These are phyloP conservation scores for Domatiomyces catenatus DNA, from an alignment of 2,329 filamentous ascomycete genomes.

Conservation along the genomic window DNA sequence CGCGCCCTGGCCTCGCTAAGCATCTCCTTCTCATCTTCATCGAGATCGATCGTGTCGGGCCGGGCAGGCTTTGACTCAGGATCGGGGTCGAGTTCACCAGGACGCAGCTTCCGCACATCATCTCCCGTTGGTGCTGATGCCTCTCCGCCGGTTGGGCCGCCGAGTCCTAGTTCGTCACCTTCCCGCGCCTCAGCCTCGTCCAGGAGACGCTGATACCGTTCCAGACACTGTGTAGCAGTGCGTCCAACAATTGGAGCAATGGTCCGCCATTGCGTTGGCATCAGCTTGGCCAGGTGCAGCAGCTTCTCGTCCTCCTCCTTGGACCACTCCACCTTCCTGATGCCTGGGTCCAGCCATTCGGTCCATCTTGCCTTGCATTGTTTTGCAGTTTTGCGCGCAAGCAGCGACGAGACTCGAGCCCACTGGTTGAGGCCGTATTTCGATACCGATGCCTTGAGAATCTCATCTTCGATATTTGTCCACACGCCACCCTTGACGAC, in stretches of 20 bases:
- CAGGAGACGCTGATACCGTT: slow-evolving; percentile 89
- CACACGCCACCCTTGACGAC: slow-evolving; percentile 53
- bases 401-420: slow-evolving; percentile 92
- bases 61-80: slow-evolving; percentile 90
- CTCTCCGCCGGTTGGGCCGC: slow-evolving; percentile 75
- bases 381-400: slow-evolving; percentile 94
- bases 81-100: slow-evolving; percentile 92
- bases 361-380: slow-evolving; percentile 98
- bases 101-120: slow-evolving; percentile 69
- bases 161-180: slow-evolving; percentile 61
- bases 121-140: slow-evolving; percentile 77
- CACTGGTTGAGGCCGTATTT: slow-evolving; percentile 96
- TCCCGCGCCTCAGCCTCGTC: slow-evolving; percentile 91
- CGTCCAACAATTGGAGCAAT: slow-evolving; percentile 93
- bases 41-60: slow-evolving; percentile 92
- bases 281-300: slow-evolving; percentile 88
- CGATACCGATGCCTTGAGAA: slow-evolving; percentile 86
- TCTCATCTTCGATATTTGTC: slow-evolving; percentile 74
- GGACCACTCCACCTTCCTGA: slow-evolving; percentile 98
- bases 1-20: slow-evolving; percentile 90
- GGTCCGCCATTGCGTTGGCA: slow-evolving; percentile 98
- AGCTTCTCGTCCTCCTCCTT: slow-evolving; percentile 97
- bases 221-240: slow-evolving; percentile 91
- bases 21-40: slow-evolving; percentile 99
- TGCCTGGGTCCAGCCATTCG: slow-evolving; percentile 95